Base-by-base conservation (phyloP, 495 filamentous ascomycete genomes). In the Articulospora tetracladia region DNA sequence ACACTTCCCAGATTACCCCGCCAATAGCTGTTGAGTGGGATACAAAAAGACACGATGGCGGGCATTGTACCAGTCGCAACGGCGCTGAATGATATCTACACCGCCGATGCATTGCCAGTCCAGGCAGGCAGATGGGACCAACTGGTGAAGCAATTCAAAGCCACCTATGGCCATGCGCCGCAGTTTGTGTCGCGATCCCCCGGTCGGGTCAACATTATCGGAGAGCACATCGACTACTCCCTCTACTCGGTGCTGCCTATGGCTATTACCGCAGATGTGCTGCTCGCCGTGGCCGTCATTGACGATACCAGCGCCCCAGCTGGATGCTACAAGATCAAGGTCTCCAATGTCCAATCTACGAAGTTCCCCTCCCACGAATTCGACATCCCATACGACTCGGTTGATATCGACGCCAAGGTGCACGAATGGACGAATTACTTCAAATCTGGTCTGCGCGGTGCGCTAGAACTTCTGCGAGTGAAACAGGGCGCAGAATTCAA, bases 341-440 rank as follows among this genome's bases (percentile, higher is more conserved):
- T 98, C 61, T 80, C 89, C 62, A 98, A 98, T 71, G 81, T 96
- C 7, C 79, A 89, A 57, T 77, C 83, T 15, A 73, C 83, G 32
- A 93, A 89, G 69, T 98, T 93, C 71, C 84, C 89, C 10, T 70
- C 83, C 2, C 83, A 84, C 57, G 83, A 90, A 69, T 98, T 97
- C 70, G 78, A 80, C 50, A 80, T 97, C 19, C 82, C 90, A 2
- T 59, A 74, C 58, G 59, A 65, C 56, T 65, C 74, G 23, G 82
- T 95, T 53, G 84, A 93, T 60, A 92, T 96, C 71, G 90, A 96
- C 71, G 79, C 86, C 46, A 89, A 85, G 63, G 77, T 86, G 63
- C 90, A 93, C 62, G 92, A 97, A 73, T 98, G 95, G 95, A 87
- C 92, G 49, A 98, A 97, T 69, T 98, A 98, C 79, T 97, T 98